Evolutionary conservation across 331 rosid species (phyloP), one percentile per base, ranked within the genome.

Genomic region (Quercus tomentella): DNA sequence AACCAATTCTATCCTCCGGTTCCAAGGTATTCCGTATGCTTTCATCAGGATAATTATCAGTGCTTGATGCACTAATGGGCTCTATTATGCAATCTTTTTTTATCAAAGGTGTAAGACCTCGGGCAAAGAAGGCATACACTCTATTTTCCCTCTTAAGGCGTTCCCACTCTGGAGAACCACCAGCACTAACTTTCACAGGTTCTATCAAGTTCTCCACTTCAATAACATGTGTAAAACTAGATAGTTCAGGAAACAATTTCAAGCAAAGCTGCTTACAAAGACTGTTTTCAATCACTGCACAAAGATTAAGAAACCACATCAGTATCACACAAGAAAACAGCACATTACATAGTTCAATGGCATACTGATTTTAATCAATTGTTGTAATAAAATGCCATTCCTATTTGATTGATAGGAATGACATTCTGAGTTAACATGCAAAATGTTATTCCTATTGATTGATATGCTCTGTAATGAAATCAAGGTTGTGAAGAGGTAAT

Each of bases 21-120:
- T 80, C 88, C 84, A 88, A 67, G 0, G 97, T 92, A 82, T 87
- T 76, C 52, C 3, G 52, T 65, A 88, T 79, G 77, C 89, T 73
- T 84, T 92, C 92, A 16, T 68, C 65, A 14, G 91, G 90, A 70
- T 80, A 75, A 82, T 92, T 81, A 73, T 92, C 91, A 20, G 91
- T 92, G 90, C 94, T 89, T 62, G 97, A 88, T 66, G 97, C 97
- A 75, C 79, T 80, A 55, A 84, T 43, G 25, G 89, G 81, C 22
- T 66, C 66, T 25, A 77, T 65, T 79, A 92, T 85, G 87, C 94
- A 90, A 82, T 78, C 77, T 18, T 51, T 17, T 35, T 70, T 81
- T 30, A 73, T 25, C 68, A 7, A 22, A 26, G 81, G 85, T 51
- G 77, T 9, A 28, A 90, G 89, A 66, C 90, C 89, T 60, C 41